phyloP scores from a whole-genome alignment of 345 rosid genomes.

The Rhodamnia rubescens region DNA sequence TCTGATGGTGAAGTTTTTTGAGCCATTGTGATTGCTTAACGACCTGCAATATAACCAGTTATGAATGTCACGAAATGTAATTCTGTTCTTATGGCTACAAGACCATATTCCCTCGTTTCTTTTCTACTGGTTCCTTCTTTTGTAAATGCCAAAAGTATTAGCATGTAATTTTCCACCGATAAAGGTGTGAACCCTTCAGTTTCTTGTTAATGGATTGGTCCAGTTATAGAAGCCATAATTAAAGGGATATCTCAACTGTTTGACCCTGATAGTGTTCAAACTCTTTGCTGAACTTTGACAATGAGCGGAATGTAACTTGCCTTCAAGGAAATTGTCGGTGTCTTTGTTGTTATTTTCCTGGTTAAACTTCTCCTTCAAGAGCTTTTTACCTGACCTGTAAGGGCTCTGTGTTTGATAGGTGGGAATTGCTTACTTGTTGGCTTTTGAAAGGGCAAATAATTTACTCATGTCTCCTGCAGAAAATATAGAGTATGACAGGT shows the following conservation, averaged over 20 bases:
- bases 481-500: slow-evolving; percentile 91
- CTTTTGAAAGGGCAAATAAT: slow-evolving; percentile 74
- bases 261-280: neutral
- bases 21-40: neutral
- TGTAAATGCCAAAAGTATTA: neutral
- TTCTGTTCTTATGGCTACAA: neutral
- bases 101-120: neutral
- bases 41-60: neutral
- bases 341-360: neutral
- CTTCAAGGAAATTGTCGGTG: neutral
- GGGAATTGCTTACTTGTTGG: slow-evolving; percentile 88
- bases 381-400: neutral
- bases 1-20: neutral
- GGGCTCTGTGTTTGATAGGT: slow-evolving; percentile 29
- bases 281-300: neutral
- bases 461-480: slow-evolving; percentile 50
- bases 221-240: neutral
- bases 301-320: neutral
- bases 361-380: neutral
- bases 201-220: neutral
- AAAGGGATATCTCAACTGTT: neutral
- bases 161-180: neutral
- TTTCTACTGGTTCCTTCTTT: neutral
- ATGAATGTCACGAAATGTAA: neutral
- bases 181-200: neutral